Conservation (phyloP, 257 asterid species). For the Penstemon davidsonii region DNA sequence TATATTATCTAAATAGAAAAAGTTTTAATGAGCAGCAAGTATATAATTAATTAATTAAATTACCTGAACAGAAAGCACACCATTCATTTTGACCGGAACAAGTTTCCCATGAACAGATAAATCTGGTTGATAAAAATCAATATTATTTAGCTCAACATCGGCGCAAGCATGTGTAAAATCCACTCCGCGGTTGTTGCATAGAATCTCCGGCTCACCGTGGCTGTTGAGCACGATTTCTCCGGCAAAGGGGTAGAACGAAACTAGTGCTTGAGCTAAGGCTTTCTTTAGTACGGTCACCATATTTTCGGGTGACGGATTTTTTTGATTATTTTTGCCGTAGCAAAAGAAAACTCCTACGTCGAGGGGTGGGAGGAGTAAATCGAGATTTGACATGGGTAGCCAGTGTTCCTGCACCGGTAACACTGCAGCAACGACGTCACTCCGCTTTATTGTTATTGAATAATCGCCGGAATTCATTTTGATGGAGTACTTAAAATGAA, state of each 20-base stretch:
- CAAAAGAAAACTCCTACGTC: constrained; percentile 54
- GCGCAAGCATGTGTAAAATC: constrained; percentile 48
- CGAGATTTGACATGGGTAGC: constrained; percentile 60
- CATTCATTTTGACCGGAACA: constrained; percentile 47
- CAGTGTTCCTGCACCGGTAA: constrained; percentile 54
- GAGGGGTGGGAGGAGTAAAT: constrained; percentile 58
- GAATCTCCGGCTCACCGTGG: constrained; percentile 57
- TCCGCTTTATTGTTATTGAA: constrained; percentile 37
- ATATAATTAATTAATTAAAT: background rate
- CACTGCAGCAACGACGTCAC: constrained; percentile 51
- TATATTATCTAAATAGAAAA: too few species aligned
- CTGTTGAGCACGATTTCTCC: constrained; percentile 54
- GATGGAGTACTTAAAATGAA: background rate
- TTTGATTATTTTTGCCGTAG: constrained; percentile 26
- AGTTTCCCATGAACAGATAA: constrained; percentile 41
- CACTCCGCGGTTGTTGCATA: constrained; percentile 63
- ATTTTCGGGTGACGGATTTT: constrained; percentile 11
- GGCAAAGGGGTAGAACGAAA: constrained; percentile 48
- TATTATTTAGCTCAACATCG: constrained; percentile 38
- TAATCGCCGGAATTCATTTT: constrained; percentile 41
- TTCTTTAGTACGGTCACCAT: constrained; percentile 35
- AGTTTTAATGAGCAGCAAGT: background rate
- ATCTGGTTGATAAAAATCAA: constrained; percentile 45
- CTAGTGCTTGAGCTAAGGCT: constrained; percentile 47
- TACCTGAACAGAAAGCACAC: constrained; percentile 59